phyloP scores from a whole-genome alignment of 2,329 filamentous ascomycete species.

The Escovopsis weberi region DNA sequence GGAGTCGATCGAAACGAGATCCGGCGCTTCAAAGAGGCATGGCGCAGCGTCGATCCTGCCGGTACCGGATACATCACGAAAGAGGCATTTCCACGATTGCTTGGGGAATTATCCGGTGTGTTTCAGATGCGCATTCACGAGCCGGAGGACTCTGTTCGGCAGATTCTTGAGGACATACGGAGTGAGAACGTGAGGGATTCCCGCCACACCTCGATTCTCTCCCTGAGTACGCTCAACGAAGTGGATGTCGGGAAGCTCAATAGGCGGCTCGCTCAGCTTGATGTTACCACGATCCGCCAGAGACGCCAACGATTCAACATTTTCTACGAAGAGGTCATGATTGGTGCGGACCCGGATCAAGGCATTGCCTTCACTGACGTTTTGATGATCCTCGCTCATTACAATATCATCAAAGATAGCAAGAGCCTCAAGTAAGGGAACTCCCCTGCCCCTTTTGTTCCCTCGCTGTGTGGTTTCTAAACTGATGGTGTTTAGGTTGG shows the following conservation, averaged over 20 bases:
- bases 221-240: constrained; percentile 33
- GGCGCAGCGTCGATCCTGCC: constrained; percentile 86
- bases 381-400: constrained; percentile 90
- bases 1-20: constrained; percentile 88
- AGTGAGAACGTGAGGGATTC: constrained; percentile 33
- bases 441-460: background rate
- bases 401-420: constrained; percentile 97
- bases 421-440: constrained; percentile 63
- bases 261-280: constrained; percentile 55
- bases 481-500: constrained; percentile 41
- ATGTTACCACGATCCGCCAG: constrained; percentile 58
- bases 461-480: background rate
- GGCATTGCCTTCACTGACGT: constrained; percentile 88
- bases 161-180: constrained; percentile 73
- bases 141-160: constrained; percentile 72
- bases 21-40: constrained; percentile 93
- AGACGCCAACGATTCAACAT: constrained; percentile 70
- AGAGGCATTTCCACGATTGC: constrained; percentile 72
- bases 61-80: constrained; percentile 86
- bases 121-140: constrained; percentile 98
- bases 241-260: constrained; percentile 68
- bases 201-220: constrained; percentile 40
- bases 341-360: constrained; percentile 75
- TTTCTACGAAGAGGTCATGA: constrained; percentile 96
- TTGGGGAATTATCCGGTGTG: constrained; percentile 84